Conservation (phyloP, 352 stramenopile species). For the Phytophthora pinifolia region DNA sequence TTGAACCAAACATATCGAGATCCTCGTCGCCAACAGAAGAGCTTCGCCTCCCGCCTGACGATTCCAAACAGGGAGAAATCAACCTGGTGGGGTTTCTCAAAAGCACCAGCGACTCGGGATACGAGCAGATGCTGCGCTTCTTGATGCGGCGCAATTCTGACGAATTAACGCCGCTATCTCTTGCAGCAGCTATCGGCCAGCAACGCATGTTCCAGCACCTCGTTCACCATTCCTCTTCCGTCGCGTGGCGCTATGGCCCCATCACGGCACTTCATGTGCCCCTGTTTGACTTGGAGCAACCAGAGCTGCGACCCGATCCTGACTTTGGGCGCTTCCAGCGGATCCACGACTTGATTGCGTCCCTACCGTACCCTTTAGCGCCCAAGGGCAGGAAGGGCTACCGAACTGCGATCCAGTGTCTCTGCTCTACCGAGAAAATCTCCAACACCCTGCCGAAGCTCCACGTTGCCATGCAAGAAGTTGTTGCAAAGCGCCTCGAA, state of each 20-base stretch:
- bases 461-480: slow-evolving; percentile 15
- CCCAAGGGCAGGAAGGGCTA: slow-evolving; percentile 38
- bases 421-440: slow-evolving; percentile 53
- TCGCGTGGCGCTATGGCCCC: slow-evolving; percentile 58
- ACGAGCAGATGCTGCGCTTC: slow-evolving; percentile 40
- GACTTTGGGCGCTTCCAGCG: slow-evolving; percentile 26
- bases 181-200: slow-evolving; percentile 55
- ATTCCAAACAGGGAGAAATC: slow-evolving; percentile 11
- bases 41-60: background rate
- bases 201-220: slow-evolving; percentile 62
- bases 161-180: slow-evolving; percentile 55
- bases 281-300: slow-evolving; percentile 56
- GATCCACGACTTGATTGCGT: slow-evolving; percentile 17
- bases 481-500: slow-evolving; percentile 46
- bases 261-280: slow-evolving; percentile 57
- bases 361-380: slow-evolving; percentile 35
- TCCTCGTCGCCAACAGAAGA: slow-evolving; percentile 3
- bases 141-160: slow-evolving; percentile 52
- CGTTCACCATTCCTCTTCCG: slow-evolving; percentile 41
- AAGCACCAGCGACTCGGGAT: slow-evolving; percentile 25
- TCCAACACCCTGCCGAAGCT: slow-evolving; percentile 38
- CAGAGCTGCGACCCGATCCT: slow-evolving; percentile 22
- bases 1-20: background rate
- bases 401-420: slow-evolving; percentile 54
- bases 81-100: slow-evolving; percentile 41